Evolutionary conservation across 345 rosid species (phyloP).

Genomic region (Citrus australasica): DNA sequence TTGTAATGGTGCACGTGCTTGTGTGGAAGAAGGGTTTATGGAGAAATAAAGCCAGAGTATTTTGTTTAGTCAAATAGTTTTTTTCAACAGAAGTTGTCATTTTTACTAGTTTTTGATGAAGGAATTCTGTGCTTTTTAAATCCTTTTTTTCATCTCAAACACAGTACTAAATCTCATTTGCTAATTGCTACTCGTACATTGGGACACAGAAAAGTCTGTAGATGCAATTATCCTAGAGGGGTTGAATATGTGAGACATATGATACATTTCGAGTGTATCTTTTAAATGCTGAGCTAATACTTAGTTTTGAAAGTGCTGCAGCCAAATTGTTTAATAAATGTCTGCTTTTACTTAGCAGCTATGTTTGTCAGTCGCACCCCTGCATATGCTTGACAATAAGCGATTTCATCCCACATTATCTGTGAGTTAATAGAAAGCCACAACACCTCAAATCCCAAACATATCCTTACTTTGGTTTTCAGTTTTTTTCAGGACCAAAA

Average conservation of each 20-base stretch:
- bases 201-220: neutral
- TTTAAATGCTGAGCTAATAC: no score
- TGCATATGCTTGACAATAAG: neutral
- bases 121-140: neutral
- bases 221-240: neutral
- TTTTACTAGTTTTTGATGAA: neutral
- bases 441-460: neutral
- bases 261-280: neutral
- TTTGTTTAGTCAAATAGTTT: no score
- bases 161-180: neutral
- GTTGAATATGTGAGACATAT: neutral
- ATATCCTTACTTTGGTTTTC: neutral
- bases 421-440: neutral
- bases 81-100: no score
- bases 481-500: conserved; percentile 44
- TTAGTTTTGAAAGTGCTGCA: neutral
- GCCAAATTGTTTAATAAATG: neutral
- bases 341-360: neutral
- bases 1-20: neutral
- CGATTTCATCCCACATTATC: neutral
- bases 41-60: neutral
- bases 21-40: neutral
- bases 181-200: neutral
- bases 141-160: neutral
- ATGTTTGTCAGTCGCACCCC: neutral